phyloP scores from a whole-genome alignment of 768 basidiomycete species.

The Hydnomerulius pinastri region DNA sequence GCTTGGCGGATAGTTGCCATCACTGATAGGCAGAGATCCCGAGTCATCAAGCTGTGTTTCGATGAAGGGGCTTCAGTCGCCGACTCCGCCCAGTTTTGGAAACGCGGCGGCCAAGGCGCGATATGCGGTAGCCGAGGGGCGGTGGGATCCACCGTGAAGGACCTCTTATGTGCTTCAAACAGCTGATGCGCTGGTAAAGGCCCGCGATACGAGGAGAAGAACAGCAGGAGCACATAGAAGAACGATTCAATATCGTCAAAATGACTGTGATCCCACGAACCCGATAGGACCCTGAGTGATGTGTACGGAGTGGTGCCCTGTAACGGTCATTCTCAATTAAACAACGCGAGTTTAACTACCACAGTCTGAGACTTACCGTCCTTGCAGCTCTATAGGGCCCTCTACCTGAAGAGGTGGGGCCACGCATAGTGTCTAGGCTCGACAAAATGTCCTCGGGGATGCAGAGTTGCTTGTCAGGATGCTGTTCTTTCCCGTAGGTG shows the following conservation, averaged over 20 bases:
- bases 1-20: too few relatives aligned
- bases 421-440: too few relatives aligned
- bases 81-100: too few relatives aligned
- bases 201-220: background rate
- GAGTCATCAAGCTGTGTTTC: too few relatives aligned
- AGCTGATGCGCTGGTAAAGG: background rate
- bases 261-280: background rate
- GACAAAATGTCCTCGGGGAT: background rate
- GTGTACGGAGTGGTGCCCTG: constrained; percentile 2
- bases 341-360: background rate
- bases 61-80: too few relatives aligned
- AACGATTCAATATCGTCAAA: constrained; percentile 6
- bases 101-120: too few relatives aligned
- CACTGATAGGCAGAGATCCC: too few relatives aligned
- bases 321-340: background rate
- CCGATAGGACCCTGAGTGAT: background rate
- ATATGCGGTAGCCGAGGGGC: too few relatives aligned
- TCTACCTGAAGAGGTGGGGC: background rate
- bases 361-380: background rate
- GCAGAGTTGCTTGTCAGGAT: background rate
- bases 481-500: background rate
- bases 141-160: too few relatives aligned
- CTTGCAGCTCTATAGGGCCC: background rate
- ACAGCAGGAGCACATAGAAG: too few relatives aligned
- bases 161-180: too few relatives aligned